Evolutionary conservation across 2,329 filamentous ascomycete species (phyloP).

Genomic region (Alternaria sp.): DNA sequence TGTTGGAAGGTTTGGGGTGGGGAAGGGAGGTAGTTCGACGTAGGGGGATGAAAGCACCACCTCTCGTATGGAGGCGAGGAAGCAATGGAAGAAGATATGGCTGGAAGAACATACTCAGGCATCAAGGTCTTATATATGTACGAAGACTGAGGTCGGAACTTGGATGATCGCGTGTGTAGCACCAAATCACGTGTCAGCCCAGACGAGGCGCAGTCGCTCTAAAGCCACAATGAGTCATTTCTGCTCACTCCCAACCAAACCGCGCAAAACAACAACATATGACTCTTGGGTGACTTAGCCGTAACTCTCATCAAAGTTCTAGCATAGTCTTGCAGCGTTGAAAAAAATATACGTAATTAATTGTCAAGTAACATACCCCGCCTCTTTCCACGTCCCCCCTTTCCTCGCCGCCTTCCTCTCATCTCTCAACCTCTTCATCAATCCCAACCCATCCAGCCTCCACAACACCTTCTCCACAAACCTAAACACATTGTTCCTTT

Average conservation of each 20-base stretch:
- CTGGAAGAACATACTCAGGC: not conserved
- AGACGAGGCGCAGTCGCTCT: not conserved
- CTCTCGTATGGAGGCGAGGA: not conserved
- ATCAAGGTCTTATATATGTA: not conserved
- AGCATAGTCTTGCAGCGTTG: not conserved
- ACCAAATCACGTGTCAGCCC: not conserved
- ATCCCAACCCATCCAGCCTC: slow-evolving; percentile 20
- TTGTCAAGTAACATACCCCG: slow-evolving; percentile 4
- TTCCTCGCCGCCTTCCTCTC: not conserved
- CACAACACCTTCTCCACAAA: slow-evolving; percentile 26
- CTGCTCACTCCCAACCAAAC: not conserved
- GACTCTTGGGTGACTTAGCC: not conserved
- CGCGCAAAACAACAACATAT: not conserved
- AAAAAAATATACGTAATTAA: not conserved
- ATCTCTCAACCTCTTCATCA: slow-evolving; percentile 18
- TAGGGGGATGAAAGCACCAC: not conserved
- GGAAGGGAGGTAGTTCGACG: not conserved
- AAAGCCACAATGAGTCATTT: slow-evolving; percentile 8
- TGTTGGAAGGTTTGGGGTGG: not conserved
- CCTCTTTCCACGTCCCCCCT: not conserved
- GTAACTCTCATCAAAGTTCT: not conserved
- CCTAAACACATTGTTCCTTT: slow-evolving; percentile 6
- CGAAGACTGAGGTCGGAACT: not conserved
- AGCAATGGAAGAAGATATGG: not conserved
- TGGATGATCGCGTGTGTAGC: not conserved